Conservation (phyloP, 2,329 filamentous ascomycete species). For the Triangularia verruculosa region DNA sequence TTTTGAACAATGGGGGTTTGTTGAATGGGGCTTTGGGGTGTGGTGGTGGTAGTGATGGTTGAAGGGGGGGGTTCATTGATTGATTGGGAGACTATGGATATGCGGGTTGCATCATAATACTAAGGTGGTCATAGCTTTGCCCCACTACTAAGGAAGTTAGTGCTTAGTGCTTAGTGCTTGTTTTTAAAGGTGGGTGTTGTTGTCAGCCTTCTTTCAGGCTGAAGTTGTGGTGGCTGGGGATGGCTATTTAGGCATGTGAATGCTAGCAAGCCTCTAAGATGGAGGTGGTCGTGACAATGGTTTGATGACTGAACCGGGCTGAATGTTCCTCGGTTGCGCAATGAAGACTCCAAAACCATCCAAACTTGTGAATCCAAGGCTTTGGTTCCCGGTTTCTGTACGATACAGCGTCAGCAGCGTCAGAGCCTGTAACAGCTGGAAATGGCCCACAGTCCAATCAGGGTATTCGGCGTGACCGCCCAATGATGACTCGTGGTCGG, state of each 20-base stretch:
- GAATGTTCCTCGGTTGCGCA: not conserved
- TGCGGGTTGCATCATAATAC: not conserved
- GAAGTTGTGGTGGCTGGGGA: not conserved
- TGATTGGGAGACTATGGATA: not conserved
- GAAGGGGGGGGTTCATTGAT: not conserved
- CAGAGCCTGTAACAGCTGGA: slow-evolving; percentile 1
- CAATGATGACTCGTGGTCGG: slow-evolving; percentile 17
- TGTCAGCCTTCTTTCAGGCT: not conserved
- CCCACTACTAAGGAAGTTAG: not conserved
- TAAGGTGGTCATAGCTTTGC: not conserved
- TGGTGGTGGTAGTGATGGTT: not conserved
- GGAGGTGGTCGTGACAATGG: not conserved
- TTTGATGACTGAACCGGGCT: not conserved
- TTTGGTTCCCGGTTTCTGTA: not conserved
- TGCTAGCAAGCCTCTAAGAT: not conserved
- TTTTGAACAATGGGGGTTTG: slow-evolving; percentile 9
- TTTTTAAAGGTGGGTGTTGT: not conserved
- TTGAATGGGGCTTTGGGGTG: too few relatives aligned
- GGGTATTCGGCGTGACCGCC: not conserved
- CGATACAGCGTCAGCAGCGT: not conserved
- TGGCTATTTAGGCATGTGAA: not conserved
- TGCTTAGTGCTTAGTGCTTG: not conserved
- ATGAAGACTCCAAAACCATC: not conserved
- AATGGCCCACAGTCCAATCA: slow-evolving; percentile 5
- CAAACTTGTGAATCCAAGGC: not conserved